Conservation (phyloP, 495 filamentous ascomycete species). For the Venustampulla echinocandica region DNA sequence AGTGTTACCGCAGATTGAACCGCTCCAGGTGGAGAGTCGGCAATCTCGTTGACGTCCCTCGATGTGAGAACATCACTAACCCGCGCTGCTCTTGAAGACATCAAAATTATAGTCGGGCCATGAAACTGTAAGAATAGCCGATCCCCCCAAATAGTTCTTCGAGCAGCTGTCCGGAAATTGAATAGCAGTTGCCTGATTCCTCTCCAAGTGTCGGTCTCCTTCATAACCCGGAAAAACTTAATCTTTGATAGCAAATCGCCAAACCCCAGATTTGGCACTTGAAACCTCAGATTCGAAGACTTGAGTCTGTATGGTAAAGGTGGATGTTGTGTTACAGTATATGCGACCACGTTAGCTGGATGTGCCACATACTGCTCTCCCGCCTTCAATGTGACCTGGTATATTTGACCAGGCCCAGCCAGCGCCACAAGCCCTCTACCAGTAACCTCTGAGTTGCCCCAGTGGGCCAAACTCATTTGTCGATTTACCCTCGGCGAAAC, state of each 20-base stretch:
- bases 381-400: constrained; percentile 65
- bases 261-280: constrained; percentile 59
- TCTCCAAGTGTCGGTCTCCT: constrained; percentile 62
- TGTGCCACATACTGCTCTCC: constrained; percentile 85
- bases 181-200: constrained; percentile 50
- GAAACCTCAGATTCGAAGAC: constrained; percentile 64
- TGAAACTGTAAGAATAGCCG: constrained; percentile 82
- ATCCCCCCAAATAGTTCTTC: constrained; percentile 88
- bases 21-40: constrained; percentile 56
- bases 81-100: constrained; percentile 72
- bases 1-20: constrained; percentile 40
- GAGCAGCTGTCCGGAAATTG: constrained; percentile 59
- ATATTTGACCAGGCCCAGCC: constrained; percentile 75
- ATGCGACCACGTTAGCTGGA: constrained; percentile 81
- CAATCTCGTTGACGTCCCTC: constrained; percentile 79
- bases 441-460: constrained; percentile 82
- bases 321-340: constrained; percentile 62
- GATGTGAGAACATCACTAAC: constrained; percentile 66
- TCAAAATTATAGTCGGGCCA: constrained; percentile 72
- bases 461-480: constrained; percentile 71
- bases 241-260: constrained; percentile 48
- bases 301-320: constrained; percentile 80
- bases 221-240: constrained; percentile 63
- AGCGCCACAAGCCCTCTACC: constrained; percentile 82
- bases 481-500: constrained; percentile 66